These are phyloP conservation scores for Thraustotheca clavata DNA, from an alignment of 352 stramenopile genomes.

Conservation along the genomic window DNA sequence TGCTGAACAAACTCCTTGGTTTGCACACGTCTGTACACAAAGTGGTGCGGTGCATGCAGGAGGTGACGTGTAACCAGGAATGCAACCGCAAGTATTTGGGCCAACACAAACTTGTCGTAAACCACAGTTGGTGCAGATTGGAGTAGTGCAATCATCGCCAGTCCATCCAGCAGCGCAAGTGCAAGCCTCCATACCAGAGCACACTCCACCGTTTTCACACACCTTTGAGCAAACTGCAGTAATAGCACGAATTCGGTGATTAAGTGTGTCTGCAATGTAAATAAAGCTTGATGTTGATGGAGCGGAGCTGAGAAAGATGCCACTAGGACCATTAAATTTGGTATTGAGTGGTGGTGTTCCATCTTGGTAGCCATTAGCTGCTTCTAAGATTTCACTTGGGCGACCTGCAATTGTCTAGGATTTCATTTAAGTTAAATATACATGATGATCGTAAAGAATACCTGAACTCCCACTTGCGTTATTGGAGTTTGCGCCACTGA, in stretches of 20 bases:
- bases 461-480: constrained; percentile 4
- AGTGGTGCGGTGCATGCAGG: constrained; percentile 61
- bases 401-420: constrained; percentile 88
- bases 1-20: constrained; percentile 81
- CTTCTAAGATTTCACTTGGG: constrained; percentile 68
- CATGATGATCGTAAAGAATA: background rate
- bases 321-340: constrained; percentile 56
- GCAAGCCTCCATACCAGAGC: constrained; percentile 81
- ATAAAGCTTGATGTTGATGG: constrained; percentile 57
- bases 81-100: constrained; percentile 87
- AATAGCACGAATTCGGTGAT: constrained; percentile 89
- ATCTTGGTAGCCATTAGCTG: constrained; percentile 82
- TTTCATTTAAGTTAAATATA: constrained; percentile 38
- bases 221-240: constrained; percentile 86
- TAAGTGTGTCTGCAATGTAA: constrained; percentile 89
- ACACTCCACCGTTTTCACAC: constrained; percentile 93
- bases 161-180: constrained; percentile 79
- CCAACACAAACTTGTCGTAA: constrained; percentile 84
- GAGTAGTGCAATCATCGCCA: constrained; percentile 84
- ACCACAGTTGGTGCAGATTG: constrained; percentile 52
- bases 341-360: constrained; percentile 74
- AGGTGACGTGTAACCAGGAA: constrained; percentile 84
- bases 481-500: constrained; percentile 27
- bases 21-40: constrained; percentile 86
- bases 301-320: constrained; percentile 51